These are phyloP conservation scores for Murraya koenigii DNA, from an alignment of 345 rosid genomes.

Conservation along the genomic window DNA sequence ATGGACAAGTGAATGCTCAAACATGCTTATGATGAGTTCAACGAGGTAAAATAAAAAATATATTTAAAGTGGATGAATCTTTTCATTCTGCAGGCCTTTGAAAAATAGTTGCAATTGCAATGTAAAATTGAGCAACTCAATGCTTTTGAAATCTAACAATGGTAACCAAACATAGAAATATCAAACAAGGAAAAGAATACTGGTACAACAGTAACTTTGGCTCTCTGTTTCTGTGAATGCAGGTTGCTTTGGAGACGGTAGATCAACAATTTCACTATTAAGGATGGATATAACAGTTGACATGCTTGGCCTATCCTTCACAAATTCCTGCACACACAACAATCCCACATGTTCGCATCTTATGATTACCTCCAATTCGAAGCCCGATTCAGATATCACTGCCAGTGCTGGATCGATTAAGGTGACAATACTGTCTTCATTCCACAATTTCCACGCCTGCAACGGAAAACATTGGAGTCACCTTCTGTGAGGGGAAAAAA, in stretches of 20 bases:
- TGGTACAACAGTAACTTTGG: slow-evolving; percentile 4
- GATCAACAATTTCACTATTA: slow-evolving; percentile 19
- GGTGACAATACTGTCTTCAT: background rate
- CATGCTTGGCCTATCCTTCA: slow-evolving; percentile 20
- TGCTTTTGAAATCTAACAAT: background rate
- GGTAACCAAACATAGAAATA: background rate
- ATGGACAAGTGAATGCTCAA: no score
- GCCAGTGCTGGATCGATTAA: slow-evolving; percentile 10
- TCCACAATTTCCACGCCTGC: slow-evolving; percentile 30
- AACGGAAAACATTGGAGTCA: background rate
- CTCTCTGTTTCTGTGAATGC: slow-evolving; percentile 15
- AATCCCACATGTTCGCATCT: slow-evolving; percentile 26
- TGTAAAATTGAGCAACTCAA: background rate
- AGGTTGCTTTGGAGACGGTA: slow-evolving; percentile 19
- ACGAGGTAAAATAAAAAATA: no score
- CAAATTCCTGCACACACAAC: slow-evolving; percentile 27
- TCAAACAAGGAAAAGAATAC: background rate
- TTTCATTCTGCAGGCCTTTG: background rate
- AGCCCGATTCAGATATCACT: background rate
- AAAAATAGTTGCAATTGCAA: background rate
- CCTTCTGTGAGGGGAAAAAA: no score
- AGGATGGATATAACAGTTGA: slow-evolving; percentile 22
- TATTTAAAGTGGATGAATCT: background rate
- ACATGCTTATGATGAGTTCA: no score
- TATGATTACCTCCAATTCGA: background rate